These are phyloP conservation scores for Alternaria infectoria DNA, from an alignment of 2,329 filamentous ascomycete genomes.

Conservation along the genomic window DNA sequence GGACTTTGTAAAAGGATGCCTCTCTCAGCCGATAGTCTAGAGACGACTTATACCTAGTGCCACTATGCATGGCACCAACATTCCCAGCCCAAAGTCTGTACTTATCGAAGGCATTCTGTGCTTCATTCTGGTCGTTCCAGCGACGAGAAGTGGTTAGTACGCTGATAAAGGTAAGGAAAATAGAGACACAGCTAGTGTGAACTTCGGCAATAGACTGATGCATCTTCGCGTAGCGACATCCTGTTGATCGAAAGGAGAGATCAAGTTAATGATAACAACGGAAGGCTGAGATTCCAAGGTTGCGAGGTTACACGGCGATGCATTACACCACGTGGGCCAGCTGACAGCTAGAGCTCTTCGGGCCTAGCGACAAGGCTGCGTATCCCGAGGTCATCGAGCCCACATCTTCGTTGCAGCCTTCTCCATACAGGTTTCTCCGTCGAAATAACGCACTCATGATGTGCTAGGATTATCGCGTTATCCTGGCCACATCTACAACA, in stretches of 20 bases:
- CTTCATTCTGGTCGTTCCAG: fast-evolving
- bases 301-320: no score
- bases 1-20: background rate
- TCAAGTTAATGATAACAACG: no score
- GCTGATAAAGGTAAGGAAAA: background rate
- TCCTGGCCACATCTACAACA: fast-evolving
- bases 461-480: no score
- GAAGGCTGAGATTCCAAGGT: no score
- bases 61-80: background rate
- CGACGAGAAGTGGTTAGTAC: background rate
- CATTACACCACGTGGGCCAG: background rate
- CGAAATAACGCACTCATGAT: no score
- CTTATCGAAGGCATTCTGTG: background rate
- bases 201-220: background rate
- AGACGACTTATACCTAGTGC: background rate
- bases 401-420: background rate
- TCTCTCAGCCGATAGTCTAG: background rate
- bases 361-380: background rate
- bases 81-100: background rate
- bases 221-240: background rate
- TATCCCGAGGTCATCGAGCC: no score
- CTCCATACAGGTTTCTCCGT: background rate
- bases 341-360: background rate
- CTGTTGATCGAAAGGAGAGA: fast-evolving
- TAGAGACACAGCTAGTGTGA: background rate